phyloP scores from a whole-genome alignment of 805 yeast species.

The baker's yeast (Saccharomyces cerevisiae) region DNA sequence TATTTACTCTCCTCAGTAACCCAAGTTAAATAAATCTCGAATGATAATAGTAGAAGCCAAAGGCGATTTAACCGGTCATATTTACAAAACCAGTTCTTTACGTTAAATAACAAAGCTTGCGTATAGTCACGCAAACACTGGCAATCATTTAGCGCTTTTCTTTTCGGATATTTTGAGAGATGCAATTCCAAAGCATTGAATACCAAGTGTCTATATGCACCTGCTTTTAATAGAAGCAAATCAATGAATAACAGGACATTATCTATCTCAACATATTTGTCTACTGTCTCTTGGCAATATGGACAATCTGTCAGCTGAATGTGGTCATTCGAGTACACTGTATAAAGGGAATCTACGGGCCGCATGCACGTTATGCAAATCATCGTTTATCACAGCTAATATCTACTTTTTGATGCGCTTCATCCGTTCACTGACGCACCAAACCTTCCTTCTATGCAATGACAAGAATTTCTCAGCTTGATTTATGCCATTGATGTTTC shows the following conservation, averaged over 20 bases:
- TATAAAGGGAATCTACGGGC: constrained; percentile 57
- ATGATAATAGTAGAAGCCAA: constrained; percentile 56
- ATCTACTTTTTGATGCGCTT: background rate
- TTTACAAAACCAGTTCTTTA: constrained; percentile 15
- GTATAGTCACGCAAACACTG: background rate
- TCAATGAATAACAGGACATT: constrained; percentile 77
- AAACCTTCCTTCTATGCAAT: background rate
- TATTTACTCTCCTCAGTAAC: constrained; percentile 69
- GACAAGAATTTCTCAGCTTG: background rate
- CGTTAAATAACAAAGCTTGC: constrained; percentile 3
- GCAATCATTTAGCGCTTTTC: constrained; percentile 3
- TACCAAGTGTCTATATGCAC: constrained; percentile 79
- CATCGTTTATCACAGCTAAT: constrained; percentile 36
- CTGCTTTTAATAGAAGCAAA: constrained; percentile 72
- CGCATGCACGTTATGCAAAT: constrained; percentile 83
- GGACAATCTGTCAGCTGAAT: constrained; percentile 73
- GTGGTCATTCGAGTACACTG: constrained; percentile 65
- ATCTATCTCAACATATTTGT: constrained; percentile 87
- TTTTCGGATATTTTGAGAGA: constrained; percentile 11
- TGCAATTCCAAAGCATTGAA: constrained; percentile 47
- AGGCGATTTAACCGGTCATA: constrained; percentile 37
- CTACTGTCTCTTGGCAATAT: constrained; percentile 67
- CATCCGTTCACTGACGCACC: background rate
- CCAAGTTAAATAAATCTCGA: constrained; percentile 89
- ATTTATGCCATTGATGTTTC: background rate